Percentiles rank a stretch among this genome's conserved stretches.
These are phyloP conservation scores for Plasmodium gallinaceum DNA, from an alignment of 169 alveolate genomes.

Conservation along the genomic window DNA sequence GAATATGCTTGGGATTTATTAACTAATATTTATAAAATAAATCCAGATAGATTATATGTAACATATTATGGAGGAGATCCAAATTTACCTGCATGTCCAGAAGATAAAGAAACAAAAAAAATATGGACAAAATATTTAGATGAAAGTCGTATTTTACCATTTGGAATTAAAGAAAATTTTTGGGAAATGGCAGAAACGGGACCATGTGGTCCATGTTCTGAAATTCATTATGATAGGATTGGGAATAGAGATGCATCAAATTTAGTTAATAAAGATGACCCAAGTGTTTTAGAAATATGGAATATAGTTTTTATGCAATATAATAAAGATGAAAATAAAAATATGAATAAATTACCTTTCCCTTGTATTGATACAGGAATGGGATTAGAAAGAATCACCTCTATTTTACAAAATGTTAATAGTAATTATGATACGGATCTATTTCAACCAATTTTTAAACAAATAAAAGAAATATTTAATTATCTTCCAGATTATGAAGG, in stretches of 20 bases:
- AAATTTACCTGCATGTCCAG: conserved; percentile 89
- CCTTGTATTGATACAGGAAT: conserved; percentile 96
- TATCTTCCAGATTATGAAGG: conserved; percentile 89
- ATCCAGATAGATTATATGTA: conserved; percentile 90
- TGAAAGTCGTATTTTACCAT: conserved; percentile 86
- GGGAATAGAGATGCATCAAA: conserved; percentile 93
- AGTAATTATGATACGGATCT: conserved; percentile 96
- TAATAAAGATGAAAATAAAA: conserved; percentile 90
- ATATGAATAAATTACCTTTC: conserved; percentile 91
- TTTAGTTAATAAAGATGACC: conserved; percentile 94
- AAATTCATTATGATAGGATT: conserved; percentile 94
- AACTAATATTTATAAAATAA: conserved; percentile 90
- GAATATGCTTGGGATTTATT: conserved; percentile 94
- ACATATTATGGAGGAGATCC: conserved; percentile 96
- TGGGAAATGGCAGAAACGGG: conserved; percentile 99
- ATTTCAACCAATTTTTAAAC: conserved; percentile 88
- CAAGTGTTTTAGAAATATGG: conserved; percentile 96
- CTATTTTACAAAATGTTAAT: conserved; percentile 88
- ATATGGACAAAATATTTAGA: conserved; percentile 93
- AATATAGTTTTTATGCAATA: conserved; percentile 96
- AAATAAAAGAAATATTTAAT: conserved; percentile 85
- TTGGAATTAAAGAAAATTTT: conserved; percentile 93
- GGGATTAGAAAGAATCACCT: conserved; percentile 95
- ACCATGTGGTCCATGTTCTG: conserved; percentile 98
- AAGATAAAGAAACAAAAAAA: conserved; percentile 90